These are phyloP conservation scores for Neurospora sp. DNA, from an alignment of 495 filamentous ascomycete genomes.

Conservation along the genomic window DNA sequence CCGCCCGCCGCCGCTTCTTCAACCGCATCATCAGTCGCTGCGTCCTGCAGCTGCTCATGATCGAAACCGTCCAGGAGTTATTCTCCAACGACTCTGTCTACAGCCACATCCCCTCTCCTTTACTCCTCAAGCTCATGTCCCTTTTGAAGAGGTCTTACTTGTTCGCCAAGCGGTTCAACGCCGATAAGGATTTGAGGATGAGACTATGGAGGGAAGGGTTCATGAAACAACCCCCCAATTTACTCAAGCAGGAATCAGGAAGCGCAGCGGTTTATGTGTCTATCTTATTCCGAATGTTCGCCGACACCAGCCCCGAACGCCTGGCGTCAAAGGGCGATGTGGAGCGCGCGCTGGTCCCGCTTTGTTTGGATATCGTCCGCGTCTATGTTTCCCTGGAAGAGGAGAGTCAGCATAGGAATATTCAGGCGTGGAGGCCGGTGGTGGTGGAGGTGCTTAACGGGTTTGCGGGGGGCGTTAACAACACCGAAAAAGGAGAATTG, in stretches of 20 bases:
- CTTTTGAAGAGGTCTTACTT: conserved; percentile 89
- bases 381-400: conserved; percentile 78
- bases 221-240: conserved; percentile 98
- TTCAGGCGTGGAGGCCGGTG: conserved; percentile 91
- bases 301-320: conserved; percentile 74
- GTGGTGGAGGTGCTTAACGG: conserved; percentile 97
- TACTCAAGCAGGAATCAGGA: conserved; percentile 95
- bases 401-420: conserved; percentile 90
- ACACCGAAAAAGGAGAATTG: not conserved
- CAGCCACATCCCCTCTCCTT: conserved; percentile 74
- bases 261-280: conserved; percentile 86
- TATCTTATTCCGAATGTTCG: conserved; percentile 95
- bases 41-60: conserved; percentile 95
- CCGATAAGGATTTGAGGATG: conserved; percentile 90
- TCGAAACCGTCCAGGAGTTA: conserved; percentile 95
- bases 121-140: conserved; percentile 85
- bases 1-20: conserved; percentile 90
- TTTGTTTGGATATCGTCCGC: conserved; percentile 85
- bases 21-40: conserved; percentile 99
- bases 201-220: conserved; percentile 93
- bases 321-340: conserved; percentile 67
- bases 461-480: conserved; percentile 47
- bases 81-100: conserved; percentile 98
- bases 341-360: conserved; percentile 82
- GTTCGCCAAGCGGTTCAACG: conserved; percentile 95